These are phyloP conservation scores for Paecilomyces variotii DNA, from an alignment of 2,329 filamentous ascomycete genomes.

Conservation along the genomic window DNA sequence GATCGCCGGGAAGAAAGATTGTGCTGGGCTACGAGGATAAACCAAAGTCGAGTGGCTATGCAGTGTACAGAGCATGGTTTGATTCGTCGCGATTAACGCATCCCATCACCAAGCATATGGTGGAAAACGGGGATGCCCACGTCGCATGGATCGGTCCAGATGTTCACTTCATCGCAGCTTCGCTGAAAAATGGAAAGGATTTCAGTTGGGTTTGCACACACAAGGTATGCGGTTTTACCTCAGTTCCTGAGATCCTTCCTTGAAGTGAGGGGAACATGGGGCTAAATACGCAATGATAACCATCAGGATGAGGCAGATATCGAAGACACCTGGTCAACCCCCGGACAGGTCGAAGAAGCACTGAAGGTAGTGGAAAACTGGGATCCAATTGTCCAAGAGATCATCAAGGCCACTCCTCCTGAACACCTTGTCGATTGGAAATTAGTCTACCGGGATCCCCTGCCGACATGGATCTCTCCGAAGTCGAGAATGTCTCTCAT, in stretches of 20 bases:
- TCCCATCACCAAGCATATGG: slow-evolving; percentile 36
- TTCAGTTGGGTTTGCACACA: slow-evolving; percentile 50
- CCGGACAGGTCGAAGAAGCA: slow-evolving; percentile 44
- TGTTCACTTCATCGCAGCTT: slow-evolving; percentile 33
- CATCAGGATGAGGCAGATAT: slow-evolving; percentile 43
- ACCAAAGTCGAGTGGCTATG: slow-evolving; percentile 17
- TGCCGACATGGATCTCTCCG: slow-evolving; percentile 16
- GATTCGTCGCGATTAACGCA: slow-evolving; percentile 1
- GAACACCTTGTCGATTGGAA: slow-evolving; percentile 18
- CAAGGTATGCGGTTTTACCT: slow-evolving; percentile 21
- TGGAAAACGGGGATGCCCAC: slow-evolving; percentile 43
- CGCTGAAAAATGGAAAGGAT: slow-evolving; percentile 44
- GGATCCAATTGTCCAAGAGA: slow-evolving; percentile 24
- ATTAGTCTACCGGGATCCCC: slow-evolving; percentile 17
- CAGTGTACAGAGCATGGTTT: slow-evolving; percentile 15
- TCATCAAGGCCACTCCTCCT: slow-evolving; percentile 27
- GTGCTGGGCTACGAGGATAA: slow-evolving; percentile 29
- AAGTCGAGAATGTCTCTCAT: slow-evolving; percentile 22
- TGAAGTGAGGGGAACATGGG: not conserved
- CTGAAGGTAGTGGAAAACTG: slow-evolving; percentile 42
- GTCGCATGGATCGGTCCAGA: slow-evolving; percentile 46
- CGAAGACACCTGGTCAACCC: slow-evolving; percentile 47
- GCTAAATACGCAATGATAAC: not conserved
- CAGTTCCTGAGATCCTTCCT: not conserved
- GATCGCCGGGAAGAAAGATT: slow-evolving; percentile 43